These are phyloP conservation scores for Botryotinia globosa DNA, from an alignment of 2,329 filamentous ascomycete genomes.

Conservation along the genomic window DNA sequence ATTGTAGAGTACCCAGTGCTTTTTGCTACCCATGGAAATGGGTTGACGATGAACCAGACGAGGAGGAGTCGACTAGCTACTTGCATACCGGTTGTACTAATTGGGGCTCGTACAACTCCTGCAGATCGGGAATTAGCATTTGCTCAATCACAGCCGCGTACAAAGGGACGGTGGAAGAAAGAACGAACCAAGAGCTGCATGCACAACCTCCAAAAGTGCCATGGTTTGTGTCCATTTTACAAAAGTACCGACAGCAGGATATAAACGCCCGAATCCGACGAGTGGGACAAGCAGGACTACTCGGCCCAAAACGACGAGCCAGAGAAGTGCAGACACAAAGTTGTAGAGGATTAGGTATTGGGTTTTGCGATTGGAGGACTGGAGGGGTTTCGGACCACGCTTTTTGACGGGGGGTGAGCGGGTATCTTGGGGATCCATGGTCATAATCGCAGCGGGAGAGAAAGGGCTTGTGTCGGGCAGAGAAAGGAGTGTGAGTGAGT, in stretches of 20 bases:
- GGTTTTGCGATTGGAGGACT: constrained; percentile 49
- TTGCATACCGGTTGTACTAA: constrained; percentile 86
- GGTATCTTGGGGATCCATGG: constrained; percentile 27
- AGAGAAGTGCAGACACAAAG: constrained; percentile 69
- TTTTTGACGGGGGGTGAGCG: constrained; percentile 19
- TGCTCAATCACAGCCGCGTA: background rate
- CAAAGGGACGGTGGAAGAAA: background rate
- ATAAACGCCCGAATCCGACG: constrained; percentile 58
- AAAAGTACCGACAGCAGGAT: constrained; percentile 61
- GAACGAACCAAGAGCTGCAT: constrained; percentile 68
- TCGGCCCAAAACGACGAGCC: constrained; percentile 72
- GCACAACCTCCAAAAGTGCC: constrained; percentile 78
- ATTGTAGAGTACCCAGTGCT: constrained; percentile 68
- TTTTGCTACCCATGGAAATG: constrained; percentile 65
- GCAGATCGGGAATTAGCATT: constrained; percentile 23
- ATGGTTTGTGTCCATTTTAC: constrained; percentile 79
- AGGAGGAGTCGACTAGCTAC: constrained; percentile 83
- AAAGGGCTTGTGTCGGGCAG: background rate
- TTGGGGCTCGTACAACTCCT: constrained; percentile 82
- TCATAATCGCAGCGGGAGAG: background rate
- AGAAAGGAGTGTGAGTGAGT: background rate
- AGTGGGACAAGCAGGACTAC: constrained; percentile 55
- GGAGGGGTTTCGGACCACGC: constrained; percentile 33
- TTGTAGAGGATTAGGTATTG: constrained; percentile 87
- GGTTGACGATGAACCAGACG: constrained; percentile 78